A percentile compares a stretch with the other conserved stretches of the same genome.
Conservation (phyloP, 306 rosid genomes). For the Castanospermum australe region DNA sequence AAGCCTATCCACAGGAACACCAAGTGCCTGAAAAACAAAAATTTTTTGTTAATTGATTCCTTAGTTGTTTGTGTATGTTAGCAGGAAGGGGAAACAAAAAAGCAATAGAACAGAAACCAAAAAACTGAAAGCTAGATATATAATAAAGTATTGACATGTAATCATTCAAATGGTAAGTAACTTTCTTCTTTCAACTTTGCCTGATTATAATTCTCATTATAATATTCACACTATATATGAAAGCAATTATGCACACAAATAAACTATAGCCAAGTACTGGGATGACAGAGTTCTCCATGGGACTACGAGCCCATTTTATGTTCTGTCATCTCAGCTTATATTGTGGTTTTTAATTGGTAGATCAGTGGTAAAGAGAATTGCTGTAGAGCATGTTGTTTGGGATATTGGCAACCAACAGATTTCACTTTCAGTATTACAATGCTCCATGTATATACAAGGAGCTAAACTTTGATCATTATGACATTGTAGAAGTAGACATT, state of each 20-base stretch:
- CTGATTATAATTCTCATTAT: background rate
- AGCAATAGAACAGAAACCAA: background rate
- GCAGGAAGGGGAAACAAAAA: background rate
- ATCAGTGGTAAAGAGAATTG: background rate
- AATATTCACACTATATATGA: background rate
- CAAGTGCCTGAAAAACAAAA: constrained; percentile 73
- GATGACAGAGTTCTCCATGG: background rate
- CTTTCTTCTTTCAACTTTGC: background rate
- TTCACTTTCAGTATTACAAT: background rate
- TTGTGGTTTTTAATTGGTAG: background rate
- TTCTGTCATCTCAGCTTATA: background rate
- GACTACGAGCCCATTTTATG: background rate
- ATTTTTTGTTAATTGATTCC: constrained; percentile 10
- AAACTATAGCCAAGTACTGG: background rate
- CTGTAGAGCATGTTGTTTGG: background rate
- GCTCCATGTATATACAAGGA: background rate
- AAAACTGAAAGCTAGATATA: background rate
- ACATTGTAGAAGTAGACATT: background rate
- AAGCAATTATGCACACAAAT: background rate
- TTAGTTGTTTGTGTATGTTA: background rate
- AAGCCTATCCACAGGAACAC: constrained; percentile 84
- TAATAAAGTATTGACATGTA: background rate
- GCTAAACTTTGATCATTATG: constrained; percentile 1
- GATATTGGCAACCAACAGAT: background rate
- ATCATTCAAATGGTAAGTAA: background rate